Percentiles rank a stretch among this genome's conserved stretches.
phyloP scores from a whole-genome alignment of 2,329 filamentous ascomycete species.

The Ophiostoma quercus region DNA sequence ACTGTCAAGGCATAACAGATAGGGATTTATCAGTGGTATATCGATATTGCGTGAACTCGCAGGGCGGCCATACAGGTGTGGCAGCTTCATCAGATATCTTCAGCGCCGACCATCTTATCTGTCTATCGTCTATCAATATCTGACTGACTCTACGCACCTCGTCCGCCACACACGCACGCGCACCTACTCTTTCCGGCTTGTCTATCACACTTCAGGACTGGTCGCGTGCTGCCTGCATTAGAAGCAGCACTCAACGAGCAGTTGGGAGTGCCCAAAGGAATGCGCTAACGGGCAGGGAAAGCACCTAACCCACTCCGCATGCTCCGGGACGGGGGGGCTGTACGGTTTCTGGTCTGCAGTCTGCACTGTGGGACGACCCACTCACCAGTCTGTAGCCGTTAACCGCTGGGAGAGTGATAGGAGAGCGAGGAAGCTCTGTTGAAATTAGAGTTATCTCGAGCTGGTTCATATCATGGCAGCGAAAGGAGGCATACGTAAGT shows the following conservation, averaged over 20 bases:
- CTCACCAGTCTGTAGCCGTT: neutral
- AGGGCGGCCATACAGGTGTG: neutral
- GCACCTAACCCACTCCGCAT: conserved; percentile 10
- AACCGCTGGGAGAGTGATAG: neutral
- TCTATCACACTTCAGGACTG: neutral
- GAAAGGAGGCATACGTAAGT: conserved; percentile 21
- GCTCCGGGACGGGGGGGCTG: conserved; percentile 5
- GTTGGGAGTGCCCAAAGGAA: neutral
- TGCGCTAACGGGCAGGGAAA: neutral
- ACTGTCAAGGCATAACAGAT: neutral
- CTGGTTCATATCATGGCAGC: neutral
- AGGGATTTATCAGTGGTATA: neutral
- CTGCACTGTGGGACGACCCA: neutral
- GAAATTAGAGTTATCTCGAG: neutral
- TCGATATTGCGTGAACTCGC: neutral
- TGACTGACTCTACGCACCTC: too few relatives aligned
- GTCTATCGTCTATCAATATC: neutral
- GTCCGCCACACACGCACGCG: too few relatives aligned
- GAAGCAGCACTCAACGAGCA: too few relatives aligned
- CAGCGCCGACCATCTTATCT: neutral
- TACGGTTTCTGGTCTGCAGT: neutral
- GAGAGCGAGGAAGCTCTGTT: neutral
- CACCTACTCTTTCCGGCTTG: neutral
- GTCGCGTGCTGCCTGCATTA: neutral
- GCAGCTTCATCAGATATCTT: neutral